phyloP scores from a whole-genome alignment of 371 early-diverging fungal species.

The Mortierella sp. region DNA sequence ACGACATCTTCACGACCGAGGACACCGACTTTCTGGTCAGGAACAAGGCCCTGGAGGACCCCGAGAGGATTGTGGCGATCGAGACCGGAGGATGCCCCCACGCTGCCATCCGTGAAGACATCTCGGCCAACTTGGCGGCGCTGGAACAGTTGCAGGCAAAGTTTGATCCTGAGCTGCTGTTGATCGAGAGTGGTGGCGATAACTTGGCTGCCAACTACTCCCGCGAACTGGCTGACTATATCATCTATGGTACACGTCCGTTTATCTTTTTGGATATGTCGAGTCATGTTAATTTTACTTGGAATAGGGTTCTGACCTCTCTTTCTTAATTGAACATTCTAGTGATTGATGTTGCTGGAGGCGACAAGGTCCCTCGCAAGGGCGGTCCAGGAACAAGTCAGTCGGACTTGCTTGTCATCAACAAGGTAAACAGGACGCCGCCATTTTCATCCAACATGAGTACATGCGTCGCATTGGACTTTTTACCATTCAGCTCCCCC shows the following conservation, averaged over 20 bases:
- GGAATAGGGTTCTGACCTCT: background rate
- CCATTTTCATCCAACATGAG: background rate
- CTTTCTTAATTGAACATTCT: background rate
- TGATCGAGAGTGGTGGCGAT: constrained; percentile 95
- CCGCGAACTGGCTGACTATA: constrained; percentile 90
- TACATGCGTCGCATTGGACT: no score
- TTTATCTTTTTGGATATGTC: background rate
- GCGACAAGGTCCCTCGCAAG: constrained; percentile 93
- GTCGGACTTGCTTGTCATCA: constrained; percentile 92
- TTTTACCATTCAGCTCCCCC: background rate
- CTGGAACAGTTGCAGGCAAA: constrained; percentile 88
- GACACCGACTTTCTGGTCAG: constrained; percentile 94
- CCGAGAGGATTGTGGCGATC: constrained; percentile 90
- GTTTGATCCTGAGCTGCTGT: constrained; percentile 84
- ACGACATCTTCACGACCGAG: constrained; percentile 90
- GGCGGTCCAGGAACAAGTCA: constrained; percentile 96
- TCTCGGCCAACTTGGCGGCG: constrained; percentile 93
- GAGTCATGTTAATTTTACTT: background rate
- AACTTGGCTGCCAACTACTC: constrained; percentile 95
- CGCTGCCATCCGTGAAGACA: constrained; percentile 95
- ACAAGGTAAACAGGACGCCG: constrained; percentile 67
- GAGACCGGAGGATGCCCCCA: constrained; percentile 97
- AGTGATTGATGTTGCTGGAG: constrained; percentile 97
- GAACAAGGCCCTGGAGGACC: constrained; percentile 86
- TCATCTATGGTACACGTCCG: constrained; percentile 77